A percentile compares a stretch with the other conserved stretches of the same genome.
Evolutionary conservation across 1,284 basidiomycete genomes (phyloP).

Genomic region (Apiotrichum porosum): DNA sequence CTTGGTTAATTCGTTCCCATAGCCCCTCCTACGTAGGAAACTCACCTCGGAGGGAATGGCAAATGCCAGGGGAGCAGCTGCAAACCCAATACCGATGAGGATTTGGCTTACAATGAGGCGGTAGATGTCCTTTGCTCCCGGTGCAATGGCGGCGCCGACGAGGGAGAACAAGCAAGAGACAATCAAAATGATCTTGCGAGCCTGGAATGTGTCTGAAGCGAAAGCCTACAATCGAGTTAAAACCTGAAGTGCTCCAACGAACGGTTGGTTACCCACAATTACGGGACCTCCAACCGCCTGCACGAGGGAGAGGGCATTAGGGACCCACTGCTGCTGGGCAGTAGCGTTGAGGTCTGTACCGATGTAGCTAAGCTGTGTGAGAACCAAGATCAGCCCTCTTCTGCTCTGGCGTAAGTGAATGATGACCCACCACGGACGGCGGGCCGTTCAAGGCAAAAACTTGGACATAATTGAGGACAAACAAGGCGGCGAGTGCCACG

Average conservation of each 20-base stretch:
- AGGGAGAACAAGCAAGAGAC: slow-evolving; percentile 5
- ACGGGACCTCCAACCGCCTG: slow-evolving; percentile 8
- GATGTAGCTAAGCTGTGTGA: slow-evolving; percentile 5
- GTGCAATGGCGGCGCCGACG: slow-evolving; percentile 11
- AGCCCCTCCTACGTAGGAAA: background rate
- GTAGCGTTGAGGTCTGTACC: slow-evolving; percentile 3
- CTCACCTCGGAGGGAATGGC: slow-evolving; percentile 12
- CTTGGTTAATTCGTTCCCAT: too few species aligned
- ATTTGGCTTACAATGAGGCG: slow-evolving; percentile 9
- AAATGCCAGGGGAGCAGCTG: slow-evolving; percentile 6
- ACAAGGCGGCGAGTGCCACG: background rate
- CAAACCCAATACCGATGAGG: slow-evolving; percentile 11
- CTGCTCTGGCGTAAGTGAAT: too few species aligned
- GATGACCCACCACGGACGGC: background rate
- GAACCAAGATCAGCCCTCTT: too few species aligned
- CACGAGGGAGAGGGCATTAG: slow-evolving; percentile 7
- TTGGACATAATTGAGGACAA: background rate
- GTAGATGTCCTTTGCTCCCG: slow-evolving; percentile 8
- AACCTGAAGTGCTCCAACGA: background rate
- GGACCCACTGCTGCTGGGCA: slow-evolving; percentile 4
- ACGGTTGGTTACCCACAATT: background rate
- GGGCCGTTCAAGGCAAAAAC: background rate
- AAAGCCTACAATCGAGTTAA: slow-evolving; percentile 2
- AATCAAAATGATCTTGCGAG: slow-evolving; percentile 6
- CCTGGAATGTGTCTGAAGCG: slow-evolving; percentile 13